Percentiles rank a stretch among this genome's conserved stretches.
Evolutionary conservation across 768 basidiomycete species (phyloP).

Genomic region (Leccinum broughii): DNA sequence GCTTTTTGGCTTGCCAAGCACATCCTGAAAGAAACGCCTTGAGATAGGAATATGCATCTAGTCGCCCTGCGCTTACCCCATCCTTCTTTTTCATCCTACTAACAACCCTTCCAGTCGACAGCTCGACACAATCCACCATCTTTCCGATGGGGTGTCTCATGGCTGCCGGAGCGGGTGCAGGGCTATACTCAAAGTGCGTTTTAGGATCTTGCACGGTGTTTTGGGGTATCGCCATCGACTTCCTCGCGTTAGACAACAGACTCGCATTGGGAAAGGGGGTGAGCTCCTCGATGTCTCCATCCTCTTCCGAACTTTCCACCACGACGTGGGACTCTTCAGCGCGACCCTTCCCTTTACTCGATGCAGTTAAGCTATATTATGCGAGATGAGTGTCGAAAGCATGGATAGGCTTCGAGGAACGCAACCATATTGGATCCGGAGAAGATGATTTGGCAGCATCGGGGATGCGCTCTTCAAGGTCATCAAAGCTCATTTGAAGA

Average conservation of each 20-base stretch:
- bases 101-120: not conserved
- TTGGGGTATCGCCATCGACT: constrained; percentile 17
- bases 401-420: constrained; percentile 6
- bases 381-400: constrained; percentile 26
- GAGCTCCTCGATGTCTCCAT: constrained; percentile 23
- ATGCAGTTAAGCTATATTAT: not conserved
- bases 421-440: constrained; percentile 23
- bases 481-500: constrained; percentile 21
- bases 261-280: constrained; percentile 3
- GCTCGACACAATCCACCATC: constrained; percentile 9
- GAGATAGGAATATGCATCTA: constrained; percentile 2
- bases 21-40: constrained; percentile 11
- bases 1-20: not conserved
- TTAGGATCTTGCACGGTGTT: constrained; percentile 14
- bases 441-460: constrained; percentile 16
- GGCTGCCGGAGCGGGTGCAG: constrained; percentile 6
- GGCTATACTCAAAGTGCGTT: constrained; percentile 7
- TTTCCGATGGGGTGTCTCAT: not conserved
- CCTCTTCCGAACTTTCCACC: constrained; percentile 26
- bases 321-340: constrained; percentile 14
- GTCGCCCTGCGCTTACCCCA: constrained; percentile 20
- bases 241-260: not conserved
- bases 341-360: constrained; percentile 28
- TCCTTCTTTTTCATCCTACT: constrained; percentile 28
- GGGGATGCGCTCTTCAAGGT: constrained; percentile 23